Conservation (phyloP, 768 basidiomycete genomes). For the Calvatia gigantea region DNA sequence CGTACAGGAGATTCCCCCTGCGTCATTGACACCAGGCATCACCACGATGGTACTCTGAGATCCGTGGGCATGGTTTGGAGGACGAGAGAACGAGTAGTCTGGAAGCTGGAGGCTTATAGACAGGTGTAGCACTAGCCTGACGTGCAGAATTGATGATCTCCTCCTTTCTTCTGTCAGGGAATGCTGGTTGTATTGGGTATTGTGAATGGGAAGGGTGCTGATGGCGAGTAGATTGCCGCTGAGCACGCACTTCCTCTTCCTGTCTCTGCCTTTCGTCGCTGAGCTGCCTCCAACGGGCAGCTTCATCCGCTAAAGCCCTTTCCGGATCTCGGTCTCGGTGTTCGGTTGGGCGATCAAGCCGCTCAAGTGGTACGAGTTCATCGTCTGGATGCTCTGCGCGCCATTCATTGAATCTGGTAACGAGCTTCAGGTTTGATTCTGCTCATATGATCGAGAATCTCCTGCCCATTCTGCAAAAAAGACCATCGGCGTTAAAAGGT, state of each 20-base stretch:
- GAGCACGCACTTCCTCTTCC: conserved; percentile 31
- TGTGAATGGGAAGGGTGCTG: too few relatives aligned
- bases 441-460: conserved; percentile 64
- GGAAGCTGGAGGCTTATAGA: conserved; percentile 13
- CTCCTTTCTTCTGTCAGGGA: conserved; percentile 18
- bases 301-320: conserved; percentile 29
- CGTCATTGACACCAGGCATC: conserved; percentile 17
- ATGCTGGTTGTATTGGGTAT: background rate
- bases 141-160: conserved; percentile 21
- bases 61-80: conserved; percentile 21
- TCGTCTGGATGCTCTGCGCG: conserved; percentile 38
- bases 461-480: conserved; percentile 61
- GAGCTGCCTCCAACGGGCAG: conserved; percentile 34
- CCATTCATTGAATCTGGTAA: conserved; percentile 66
- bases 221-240: conserved; percentile 13
- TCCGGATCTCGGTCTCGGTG: conserved; percentile 22
- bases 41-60: conserved; percentile 26
- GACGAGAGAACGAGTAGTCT: conserved; percentile 29
- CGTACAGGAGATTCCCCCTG: conserved; percentile 14
- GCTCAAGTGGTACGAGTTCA: conserved; percentile 16
- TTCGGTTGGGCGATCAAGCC: conserved; percentile 25
- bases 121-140: background rate
- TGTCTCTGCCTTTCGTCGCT: conserved; percentile 24
- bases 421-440: conserved; percentile 61
- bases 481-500: background rate